phyloP scores from a whole-genome alignment of 2,329 filamentous ascomycete species.

The Plectosphaerella cucumerina region DNA sequence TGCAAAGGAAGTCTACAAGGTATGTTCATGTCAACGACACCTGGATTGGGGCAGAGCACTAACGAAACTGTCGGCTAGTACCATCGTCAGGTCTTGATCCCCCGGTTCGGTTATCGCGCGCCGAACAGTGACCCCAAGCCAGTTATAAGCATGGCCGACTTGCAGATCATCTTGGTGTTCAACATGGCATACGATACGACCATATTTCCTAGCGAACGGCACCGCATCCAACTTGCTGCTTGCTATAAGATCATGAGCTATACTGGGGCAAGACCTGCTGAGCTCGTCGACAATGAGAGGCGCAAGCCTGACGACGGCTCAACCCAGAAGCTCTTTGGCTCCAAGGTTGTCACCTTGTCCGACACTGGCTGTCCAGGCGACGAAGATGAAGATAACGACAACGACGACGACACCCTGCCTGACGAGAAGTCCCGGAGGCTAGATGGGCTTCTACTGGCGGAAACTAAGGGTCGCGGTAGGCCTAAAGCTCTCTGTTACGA shows the following conservation, averaged over 20 bases:
- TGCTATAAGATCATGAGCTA: conserved; percentile 23
- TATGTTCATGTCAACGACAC: conserved; percentile 13
- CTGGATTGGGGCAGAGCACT: no score
- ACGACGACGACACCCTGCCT: no score
- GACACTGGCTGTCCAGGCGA: conserved; percentile 3
- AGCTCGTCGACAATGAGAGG: conserved; percentile 23
- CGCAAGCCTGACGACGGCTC: conserved; percentile 19
- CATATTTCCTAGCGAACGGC: conserved; percentile 17
- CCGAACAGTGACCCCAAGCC: conserved; percentile 19
- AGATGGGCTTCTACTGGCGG: conserved; percentile 15
- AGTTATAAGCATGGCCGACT: conserved; percentile 16
- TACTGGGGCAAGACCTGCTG: conserved; percentile 19
- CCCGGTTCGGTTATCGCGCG: conserved; percentile 14
- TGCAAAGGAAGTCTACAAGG: conserved; percentile 20
- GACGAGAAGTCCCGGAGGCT: conserved; percentile 18
- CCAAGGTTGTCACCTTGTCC: conserved; percentile 17
- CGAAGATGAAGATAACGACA: conserved; percentile 8
- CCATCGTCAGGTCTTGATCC: conserved; percentile 14
- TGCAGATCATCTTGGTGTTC: conserved; percentile 19
- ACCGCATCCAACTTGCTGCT: conserved; percentile 17
- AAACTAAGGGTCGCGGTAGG: conserved; percentile 15
- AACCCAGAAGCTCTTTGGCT: conserved; percentile 17
- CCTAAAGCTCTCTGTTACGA: conserved; percentile 24
- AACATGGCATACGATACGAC: conserved; percentile 23
- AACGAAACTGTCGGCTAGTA: no score